Evolutionary conservation across 1,284 basidiomycete species (phyloP).

Genomic region (Porodaedalea pini): DNA sequence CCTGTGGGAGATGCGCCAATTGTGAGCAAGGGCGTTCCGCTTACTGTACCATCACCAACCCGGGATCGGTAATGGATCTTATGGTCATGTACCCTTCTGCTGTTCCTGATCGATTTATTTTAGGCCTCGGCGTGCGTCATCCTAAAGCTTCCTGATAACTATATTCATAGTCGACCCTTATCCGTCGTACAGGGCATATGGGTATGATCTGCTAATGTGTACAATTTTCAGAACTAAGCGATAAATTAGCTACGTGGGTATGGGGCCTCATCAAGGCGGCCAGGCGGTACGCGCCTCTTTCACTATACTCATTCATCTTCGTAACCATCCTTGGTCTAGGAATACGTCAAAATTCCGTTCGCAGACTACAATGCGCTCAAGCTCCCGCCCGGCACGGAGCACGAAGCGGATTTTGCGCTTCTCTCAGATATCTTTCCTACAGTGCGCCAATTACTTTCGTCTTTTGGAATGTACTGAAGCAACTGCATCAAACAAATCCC

Average conservation of each 20-base stretch:
- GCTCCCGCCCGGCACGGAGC: slow-evolving; percentile 47
- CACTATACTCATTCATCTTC: neutral
- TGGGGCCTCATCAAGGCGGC: slow-evolving; percentile 51
- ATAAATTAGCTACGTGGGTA: slow-evolving; percentile 42
- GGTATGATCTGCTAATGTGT: slow-evolving; percentile 27
- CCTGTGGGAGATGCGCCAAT: slow-evolving; percentile 51
- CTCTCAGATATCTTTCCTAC: slow-evolving; percentile 55
- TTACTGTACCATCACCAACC: slow-evolving; percentile 53
- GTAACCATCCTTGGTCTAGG: slow-evolving; percentile 27
- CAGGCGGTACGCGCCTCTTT: slow-evolving; percentile 37
- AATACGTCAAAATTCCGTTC: slow-evolving; percentile 51
- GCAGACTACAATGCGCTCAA: slow-evolving; percentile 52
- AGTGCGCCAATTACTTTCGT: slow-evolving; percentile 27
- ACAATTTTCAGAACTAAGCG: neutral
- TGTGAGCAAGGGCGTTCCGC: slow-evolving; percentile 49
- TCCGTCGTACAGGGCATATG: slow-evolving; percentile 36
- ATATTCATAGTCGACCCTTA: neutral
- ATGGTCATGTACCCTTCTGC: neutral
- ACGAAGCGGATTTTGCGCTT: slow-evolving; percentile 53
- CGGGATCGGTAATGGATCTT: slow-evolving; percentile 45
- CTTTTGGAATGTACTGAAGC: neutral
- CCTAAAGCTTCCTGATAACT: neutral
- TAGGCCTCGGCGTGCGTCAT: neutral
- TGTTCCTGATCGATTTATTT: neutral
- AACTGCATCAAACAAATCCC: neutral